A percentile compares a stretch with the other conserved stretches of the same genome.
Conservation (phyloP, 108 stramenopile genomes). For the Conticribra weissflogii region DNA sequence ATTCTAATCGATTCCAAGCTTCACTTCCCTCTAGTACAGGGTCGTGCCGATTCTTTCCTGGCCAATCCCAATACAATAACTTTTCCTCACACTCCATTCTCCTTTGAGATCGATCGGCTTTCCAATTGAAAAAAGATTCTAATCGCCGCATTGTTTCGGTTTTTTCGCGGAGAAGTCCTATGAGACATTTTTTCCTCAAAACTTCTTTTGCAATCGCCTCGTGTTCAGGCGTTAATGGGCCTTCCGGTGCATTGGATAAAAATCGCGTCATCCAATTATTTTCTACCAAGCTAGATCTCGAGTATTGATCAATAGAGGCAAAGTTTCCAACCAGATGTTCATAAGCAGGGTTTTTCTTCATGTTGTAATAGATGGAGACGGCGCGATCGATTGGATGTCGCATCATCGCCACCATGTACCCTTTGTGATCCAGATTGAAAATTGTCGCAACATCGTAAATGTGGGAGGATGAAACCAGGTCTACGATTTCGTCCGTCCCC, state of each 20-base stretch:
- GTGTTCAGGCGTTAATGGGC: conserved; percentile 38
- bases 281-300: conserved; percentile 42
- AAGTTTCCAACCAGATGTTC: conserved; percentile 9
- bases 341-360: conserved; percentile 30
- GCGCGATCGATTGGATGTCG: conserved; percentile 58
- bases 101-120: conserved; percentile 23
- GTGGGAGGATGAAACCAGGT: conserved; percentile 40
- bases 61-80: conserved; percentile 52
- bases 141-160: conserved; percentile 42
- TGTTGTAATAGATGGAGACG: conserved; percentile 39
- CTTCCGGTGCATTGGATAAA: conserved; percentile 37
- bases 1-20: conserved; percentile 36
- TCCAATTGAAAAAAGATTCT: conserved; percentile 43
- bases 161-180: conserved; percentile 47
- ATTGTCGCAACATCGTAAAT: conserved; percentile 37
- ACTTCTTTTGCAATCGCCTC: conserved; percentile 53
- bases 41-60: conserved; percentile 55
- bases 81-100: conserved; percentile 51
- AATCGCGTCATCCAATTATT: conserved; percentile 60
- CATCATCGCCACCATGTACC: conserved; percentile 43
- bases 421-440: conserved; percentile 40
- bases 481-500: conserved; percentile 12
- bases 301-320: conserved; percentile 48
- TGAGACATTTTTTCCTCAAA: conserved; percentile 41
- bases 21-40: conserved; percentile 32